Evolutionary conservation across 75 land plant genomes (phyloP).

Genomic region (Selaginella moellendorffii): DNA sequence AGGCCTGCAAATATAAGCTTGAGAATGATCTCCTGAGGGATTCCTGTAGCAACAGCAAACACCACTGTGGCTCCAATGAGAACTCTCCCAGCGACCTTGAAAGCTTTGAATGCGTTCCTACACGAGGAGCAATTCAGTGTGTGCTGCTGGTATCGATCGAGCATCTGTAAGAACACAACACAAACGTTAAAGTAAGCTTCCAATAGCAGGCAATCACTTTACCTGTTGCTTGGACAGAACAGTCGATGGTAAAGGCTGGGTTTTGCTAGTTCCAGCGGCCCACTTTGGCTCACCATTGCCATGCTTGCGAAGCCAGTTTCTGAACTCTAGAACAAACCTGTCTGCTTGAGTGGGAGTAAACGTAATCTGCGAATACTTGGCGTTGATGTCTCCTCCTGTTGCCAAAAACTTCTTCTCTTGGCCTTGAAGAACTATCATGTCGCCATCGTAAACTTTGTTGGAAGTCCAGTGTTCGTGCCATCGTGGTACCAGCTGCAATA

Average conservation of each 20-base stretch:
- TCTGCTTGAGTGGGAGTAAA: conserved; percentile 99
- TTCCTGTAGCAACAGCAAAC: conserved; percentile 58
- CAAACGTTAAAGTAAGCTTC: background rate
- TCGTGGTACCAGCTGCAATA: conserved; percentile 59
- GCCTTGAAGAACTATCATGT: conserved; percentile 98
- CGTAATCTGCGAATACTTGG: conserved; percentile 66
- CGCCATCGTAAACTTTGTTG: conserved; percentile 95
- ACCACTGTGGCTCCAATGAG: conserved; percentile 52
- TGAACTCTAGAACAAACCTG: conserved; percentile 83
- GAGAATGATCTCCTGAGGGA: conserved; percentile 52
- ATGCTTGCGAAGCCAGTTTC: conserved; percentile 72
- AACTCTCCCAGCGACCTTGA: conserved; percentile 48
- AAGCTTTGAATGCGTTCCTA: conserved; percentile 44
- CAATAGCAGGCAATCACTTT: background rate
- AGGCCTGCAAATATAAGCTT: conserved; percentile 40
- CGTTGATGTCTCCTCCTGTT: conserved; percentile 45
- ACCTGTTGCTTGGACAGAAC: conserved; percentile 50
- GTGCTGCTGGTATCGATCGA: conserved; percentile 93
- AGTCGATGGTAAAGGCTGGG: conserved; percentile 66
- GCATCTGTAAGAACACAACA: conserved; percentile 46
- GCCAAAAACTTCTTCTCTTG: conserved; percentile 76
- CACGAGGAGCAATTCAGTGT: conserved; percentile 85
- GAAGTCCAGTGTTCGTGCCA: conserved; percentile 99
- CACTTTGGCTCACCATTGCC: conserved; percentile 85
- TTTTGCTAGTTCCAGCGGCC: conserved; percentile 33